Evolutionary conservation across 2,329 filamentous ascomycete species (phyloP).

Genomic region (Trichoderma arundinaceum): DNA sequence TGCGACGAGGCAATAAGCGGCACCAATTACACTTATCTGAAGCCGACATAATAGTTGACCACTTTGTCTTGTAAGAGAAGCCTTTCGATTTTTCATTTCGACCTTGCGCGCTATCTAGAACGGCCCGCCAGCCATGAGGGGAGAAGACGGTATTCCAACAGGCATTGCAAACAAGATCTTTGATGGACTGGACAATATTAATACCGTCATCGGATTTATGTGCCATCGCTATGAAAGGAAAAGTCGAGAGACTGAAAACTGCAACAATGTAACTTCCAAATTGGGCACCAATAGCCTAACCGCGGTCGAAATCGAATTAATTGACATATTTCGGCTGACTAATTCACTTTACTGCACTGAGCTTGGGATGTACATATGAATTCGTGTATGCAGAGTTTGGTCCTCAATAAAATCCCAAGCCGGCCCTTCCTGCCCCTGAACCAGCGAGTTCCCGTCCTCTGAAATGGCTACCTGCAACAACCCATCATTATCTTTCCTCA

Average conservation of each 20-base stretch:
- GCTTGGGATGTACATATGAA: no score
- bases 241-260: not conserved
- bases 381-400: no score
- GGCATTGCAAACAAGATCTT: not conserved
- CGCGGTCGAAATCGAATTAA: no score
- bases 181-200: not conserved
- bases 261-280: not conserved
- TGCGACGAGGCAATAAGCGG: not conserved
- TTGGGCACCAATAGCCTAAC: not conserved
- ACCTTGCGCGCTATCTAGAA: not conserved
- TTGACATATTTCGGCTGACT: no score
- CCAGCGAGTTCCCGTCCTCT: not conserved
- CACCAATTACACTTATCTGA: not conserved
- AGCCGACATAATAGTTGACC: not conserved
- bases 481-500: accelerated
- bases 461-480: not conserved
- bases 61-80: not conserved
- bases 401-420: not conserved
- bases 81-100: not conserved
- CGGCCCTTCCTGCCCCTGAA: not conserved
- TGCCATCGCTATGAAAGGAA: not conserved
- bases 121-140: not conserved
- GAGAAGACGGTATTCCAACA: not conserved
- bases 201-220: not conserved
- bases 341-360: no score